Conservation (phyloP, 2,329 filamentous ascomycete genomes). For the Bipolaris oryzae region DNA sequence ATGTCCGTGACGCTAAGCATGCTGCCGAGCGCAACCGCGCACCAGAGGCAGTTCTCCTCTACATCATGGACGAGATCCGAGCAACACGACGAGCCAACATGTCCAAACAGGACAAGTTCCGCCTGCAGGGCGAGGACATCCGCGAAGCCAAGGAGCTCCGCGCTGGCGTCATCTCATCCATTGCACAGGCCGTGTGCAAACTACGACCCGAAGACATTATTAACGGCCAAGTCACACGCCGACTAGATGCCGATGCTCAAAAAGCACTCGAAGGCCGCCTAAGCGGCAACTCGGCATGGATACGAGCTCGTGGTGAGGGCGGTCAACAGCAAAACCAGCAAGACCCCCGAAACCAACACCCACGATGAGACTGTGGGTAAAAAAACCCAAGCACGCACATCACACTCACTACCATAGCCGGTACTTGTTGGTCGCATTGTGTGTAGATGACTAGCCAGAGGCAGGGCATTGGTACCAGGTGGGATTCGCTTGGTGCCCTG, state of each 20-base stretch:
- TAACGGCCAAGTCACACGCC: constrained; percentile 32
- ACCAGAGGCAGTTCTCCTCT: constrained; percentile 86
- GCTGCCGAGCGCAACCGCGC: constrained; percentile 77
- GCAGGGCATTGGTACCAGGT: constrained; percentile 10
- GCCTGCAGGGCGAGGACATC: constrained; percentile 79
- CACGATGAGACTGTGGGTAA: constrained; percentile 35
- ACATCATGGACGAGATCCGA: constrained; percentile 91
- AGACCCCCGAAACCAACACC: constrained; percentile 47
- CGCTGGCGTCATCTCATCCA: constrained; percentile 73
- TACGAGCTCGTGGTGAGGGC: constrained; percentile 44
- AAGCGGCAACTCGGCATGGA: constrained; percentile 48
- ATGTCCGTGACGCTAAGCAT: constrained; percentile 73
- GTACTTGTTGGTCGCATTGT: constrained; percentile 12
- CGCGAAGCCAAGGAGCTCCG: constrained; percentile 77
- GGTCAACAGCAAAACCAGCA: constrained; percentile 47
- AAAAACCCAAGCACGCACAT: constrained; percentile 5
- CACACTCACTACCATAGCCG: constrained; percentile 13
- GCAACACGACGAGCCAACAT: constrained; percentile 81
- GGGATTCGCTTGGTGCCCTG: constrained; percentile 9
- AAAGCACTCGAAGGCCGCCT: constrained; percentile 56
- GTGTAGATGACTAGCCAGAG: constrained; percentile 22
- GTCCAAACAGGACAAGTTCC: constrained; percentile 82
- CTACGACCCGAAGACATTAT: constrained; percentile 61
- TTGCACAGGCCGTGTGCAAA: constrained; percentile 73
- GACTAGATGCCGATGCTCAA: constrained; percentile 53